A percentile compares a stretch with the other conserved stretches of the same genome.
phyloP scores from a whole-genome alignment of 305 asterid genomes.

The Ilex paraguariensis region DNA sequence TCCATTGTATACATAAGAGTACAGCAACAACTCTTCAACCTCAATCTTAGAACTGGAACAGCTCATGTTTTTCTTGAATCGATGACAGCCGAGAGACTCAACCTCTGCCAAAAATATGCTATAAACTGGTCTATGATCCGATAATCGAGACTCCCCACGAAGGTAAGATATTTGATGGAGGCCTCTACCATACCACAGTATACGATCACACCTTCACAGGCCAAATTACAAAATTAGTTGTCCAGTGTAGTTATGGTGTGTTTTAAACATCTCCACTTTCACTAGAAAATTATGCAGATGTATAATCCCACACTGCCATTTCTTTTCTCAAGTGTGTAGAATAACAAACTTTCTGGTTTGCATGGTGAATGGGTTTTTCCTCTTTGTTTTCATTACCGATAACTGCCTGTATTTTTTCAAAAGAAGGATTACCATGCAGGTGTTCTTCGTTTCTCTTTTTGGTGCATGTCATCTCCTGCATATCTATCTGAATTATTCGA shows the following conservation, averaged over 20 bases:
- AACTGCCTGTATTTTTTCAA: background rate
- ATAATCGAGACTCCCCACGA: conserved; percentile 94
- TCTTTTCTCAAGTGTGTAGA: too few relatives aligned
- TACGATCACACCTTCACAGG: conserved; percentile 91
- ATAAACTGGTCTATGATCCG: conserved; percentile 92
- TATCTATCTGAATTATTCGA: conserved; percentile 87
- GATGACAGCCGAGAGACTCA: conserved; percentile 58
- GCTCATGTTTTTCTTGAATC: conserved; percentile 65
- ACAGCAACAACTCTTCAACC: conserved; percentile 87
- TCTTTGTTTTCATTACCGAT: too few relatives aligned
- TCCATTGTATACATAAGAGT: conserved; percentile 37
- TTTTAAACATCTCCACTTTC: too few relatives aligned
- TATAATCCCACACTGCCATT: too few relatives aligned
- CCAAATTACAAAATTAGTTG: conserved; percentile 2
- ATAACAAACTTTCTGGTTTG: too few relatives aligned
- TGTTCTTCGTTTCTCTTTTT: conserved; percentile 86
- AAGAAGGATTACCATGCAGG: conserved; percentile 78
- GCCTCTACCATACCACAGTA: conserved; percentile 89
- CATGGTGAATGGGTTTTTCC: too few relatives aligned
- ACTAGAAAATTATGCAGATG: too few relatives aligned
- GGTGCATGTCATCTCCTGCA: conserved; percentile 79
- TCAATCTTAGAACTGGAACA: conserved; percentile 71
- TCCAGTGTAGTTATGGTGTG: background rate
- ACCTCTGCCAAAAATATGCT: conserved; percentile 82
- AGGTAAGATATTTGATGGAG: conserved; percentile 85